These are phyloP conservation scores for Blakeslea trispora DNA, from an alignment of 371 early-diverging fungal species.

Conservation along the genomic window DNA sequence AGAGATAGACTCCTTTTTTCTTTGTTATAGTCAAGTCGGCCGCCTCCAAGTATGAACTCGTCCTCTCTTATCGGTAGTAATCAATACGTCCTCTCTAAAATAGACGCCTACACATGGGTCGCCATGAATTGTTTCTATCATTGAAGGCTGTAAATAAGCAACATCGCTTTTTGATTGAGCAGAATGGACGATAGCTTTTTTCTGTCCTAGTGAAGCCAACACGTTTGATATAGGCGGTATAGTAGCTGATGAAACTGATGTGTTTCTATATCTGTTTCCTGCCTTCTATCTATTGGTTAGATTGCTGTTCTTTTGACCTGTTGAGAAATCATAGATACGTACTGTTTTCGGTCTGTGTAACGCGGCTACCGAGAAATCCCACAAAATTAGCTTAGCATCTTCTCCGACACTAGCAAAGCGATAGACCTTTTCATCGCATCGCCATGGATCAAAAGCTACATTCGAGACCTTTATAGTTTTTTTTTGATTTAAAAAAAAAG, in stretches of 20 bases:
- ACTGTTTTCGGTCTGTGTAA: conserved; percentile 75
- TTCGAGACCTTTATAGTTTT: conserved; percentile 61
- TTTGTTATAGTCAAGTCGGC: conserved; percentile 38
- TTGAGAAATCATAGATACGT: conserved; percentile 20
- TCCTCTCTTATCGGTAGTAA: conserved; percentile 84
- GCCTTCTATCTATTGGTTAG: conserved; percentile 16
- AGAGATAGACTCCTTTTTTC: no score
- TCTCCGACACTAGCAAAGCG: conserved; percentile 92
- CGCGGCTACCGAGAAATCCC: conserved; percentile 89
- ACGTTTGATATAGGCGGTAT: conserved; percentile 30
- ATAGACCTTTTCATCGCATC: conserved; percentile 81
- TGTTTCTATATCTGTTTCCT: conserved; percentile 35
- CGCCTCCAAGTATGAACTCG: conserved; percentile 80
- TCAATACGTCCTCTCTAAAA: conserved; percentile 82
- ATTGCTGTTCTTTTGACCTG: not conserved
- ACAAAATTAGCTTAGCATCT: conserved; percentile 81
- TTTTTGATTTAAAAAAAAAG: no score
- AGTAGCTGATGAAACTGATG: conserved; percentile 42
- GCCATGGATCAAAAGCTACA: conserved; percentile 91
- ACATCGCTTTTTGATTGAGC: conserved; percentile 70
- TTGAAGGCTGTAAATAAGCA: conserved; percentile 79
- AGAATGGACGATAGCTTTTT: conserved; percentile 51
- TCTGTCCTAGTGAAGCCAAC: conserved; percentile 20
- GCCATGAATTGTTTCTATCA: conserved; percentile 73
- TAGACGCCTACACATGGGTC: conserved; percentile 74